Conservation (phyloP, 768 basidiomycete species). For the Xerocomellus dryophilus region DNA sequence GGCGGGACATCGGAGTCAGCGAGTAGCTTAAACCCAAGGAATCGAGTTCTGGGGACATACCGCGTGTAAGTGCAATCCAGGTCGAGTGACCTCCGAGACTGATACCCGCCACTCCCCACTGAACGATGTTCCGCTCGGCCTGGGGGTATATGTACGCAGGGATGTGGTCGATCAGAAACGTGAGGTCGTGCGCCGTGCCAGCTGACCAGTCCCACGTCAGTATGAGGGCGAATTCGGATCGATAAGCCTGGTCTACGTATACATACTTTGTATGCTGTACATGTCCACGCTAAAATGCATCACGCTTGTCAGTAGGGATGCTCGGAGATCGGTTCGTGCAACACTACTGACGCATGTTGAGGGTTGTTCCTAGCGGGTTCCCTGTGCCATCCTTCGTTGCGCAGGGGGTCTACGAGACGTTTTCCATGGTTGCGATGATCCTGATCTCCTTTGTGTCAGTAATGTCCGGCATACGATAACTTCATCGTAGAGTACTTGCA, state of each 20-base stretch:
- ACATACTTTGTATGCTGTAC: constrained; percentile 33
- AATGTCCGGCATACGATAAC: background rate
- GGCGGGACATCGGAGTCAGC: background rate
- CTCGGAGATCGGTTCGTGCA: background rate
- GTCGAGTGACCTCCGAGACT: constrained; percentile 84
- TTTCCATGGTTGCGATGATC: constrained; percentile 34
- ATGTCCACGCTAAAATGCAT: constrained; percentile 24
- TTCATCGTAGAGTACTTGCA: constrained; percentile 17
- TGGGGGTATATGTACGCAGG: constrained; percentile 70
- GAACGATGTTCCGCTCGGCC: constrained; percentile 54
- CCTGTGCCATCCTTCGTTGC: constrained; percentile 26
- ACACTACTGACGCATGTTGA: constrained; percentile 28
- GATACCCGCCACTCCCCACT: constrained; percentile 73
- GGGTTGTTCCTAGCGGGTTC: constrained; percentile 24
- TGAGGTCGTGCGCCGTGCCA: constrained; percentile 74
- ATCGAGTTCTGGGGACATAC: constrained; percentile 22
- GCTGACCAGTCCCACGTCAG: constrained; percentile 18
- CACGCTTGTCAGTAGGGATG: constrained; percentile 1
- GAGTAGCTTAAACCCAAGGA: background rate
- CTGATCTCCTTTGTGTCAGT: constrained; percentile 10
- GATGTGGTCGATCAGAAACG: constrained; percentile 78
- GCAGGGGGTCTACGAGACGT: constrained; percentile 23
- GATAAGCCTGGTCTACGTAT: background rate
- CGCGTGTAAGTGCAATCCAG: constrained; percentile 63
- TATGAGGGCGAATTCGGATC: background rate